Percentiles rank a stretch among this genome's conserved stretches.
Conservation (phyloP, 352 stramenopile species). For the Phytophthora europaea region DNA sequence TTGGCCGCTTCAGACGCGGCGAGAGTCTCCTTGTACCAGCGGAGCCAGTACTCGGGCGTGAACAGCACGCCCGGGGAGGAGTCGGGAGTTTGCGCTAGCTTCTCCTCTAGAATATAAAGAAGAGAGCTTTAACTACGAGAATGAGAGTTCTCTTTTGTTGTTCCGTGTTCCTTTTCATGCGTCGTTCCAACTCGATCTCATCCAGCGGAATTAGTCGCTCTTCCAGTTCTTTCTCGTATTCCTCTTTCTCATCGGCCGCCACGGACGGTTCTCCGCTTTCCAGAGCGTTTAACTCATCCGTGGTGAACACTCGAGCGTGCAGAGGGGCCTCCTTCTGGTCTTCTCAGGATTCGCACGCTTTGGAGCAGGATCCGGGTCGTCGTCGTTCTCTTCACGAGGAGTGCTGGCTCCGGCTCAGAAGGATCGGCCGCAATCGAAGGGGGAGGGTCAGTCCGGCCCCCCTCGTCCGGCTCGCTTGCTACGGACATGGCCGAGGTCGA, state of each 20-base stretch:
- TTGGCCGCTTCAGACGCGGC: not conserved
- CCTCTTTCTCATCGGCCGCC: not conserved
- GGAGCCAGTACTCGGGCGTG: conserved; percentile 5
- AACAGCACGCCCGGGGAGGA: not conserved
- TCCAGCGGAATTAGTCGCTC: not conserved
- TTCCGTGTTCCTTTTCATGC: not conserved
- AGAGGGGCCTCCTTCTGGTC: too few species aligned
- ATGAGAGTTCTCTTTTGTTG: not conserved
- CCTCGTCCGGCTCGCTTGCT: too few species aligned
- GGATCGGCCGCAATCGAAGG: too few species aligned
- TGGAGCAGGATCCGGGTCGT: too few species aligned
- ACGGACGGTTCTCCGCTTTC: not conserved
- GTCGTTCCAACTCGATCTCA: not conserved
- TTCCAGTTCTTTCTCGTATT: conserved; percentile 11
- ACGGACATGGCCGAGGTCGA: too few species aligned
- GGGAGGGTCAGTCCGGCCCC: not conserved
- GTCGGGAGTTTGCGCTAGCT: not conserved
- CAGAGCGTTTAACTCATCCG: not conserved
- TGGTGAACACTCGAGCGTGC: not conserved
- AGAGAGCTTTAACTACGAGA: not conserved
- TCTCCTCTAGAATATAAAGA: not conserved
- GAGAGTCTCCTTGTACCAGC: conserved; percentile 3
- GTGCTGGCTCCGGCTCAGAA: too few species aligned
- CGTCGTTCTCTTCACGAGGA: too few species aligned
- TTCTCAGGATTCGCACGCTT: too few species aligned